Evolutionary conservation across 2,329 filamentous ascomycete species (phyloP), one percentile per base, ranked within the genome.

Genomic region (Gyromitra esculenta): DNA sequence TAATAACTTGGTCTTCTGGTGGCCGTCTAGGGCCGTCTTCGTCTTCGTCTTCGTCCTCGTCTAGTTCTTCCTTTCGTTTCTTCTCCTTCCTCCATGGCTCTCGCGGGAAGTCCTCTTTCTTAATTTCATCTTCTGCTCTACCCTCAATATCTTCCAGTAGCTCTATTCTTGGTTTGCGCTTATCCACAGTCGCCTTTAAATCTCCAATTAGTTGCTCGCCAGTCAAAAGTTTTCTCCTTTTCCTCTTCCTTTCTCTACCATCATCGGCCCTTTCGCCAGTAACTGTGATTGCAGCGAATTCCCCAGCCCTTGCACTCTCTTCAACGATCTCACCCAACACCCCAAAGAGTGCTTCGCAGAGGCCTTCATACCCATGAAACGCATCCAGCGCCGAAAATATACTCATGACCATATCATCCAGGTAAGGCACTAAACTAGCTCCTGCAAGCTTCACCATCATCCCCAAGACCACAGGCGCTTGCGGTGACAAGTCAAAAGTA

Each of bases 401-500:
- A 0, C 93, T 95, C 3, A 91, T 91, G 1, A 98, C 90, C 0
- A 97, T 89, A 82, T 99, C 96, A 81, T 98, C 95, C 1, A 99
- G 86, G 81, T 94, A 97, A 0, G 94, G 94, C 9, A 99, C 87
- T 25, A 99, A 83, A 6, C 87, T 87, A 0, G 94, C 90, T 0
- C 96, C 96, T 18, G 94, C 93, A 13, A 99, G 87, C 35, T 89
- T 90, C 76, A 98, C 90, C 92, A 98, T 96, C 94, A 99, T 97
- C 5, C 91, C 88, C 63, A 99, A 84, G 1, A 98, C 96, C 80
- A 95, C 92, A 1, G 94, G 94, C 1, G 93, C 94, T 78, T 97
- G 92, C 0, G 95, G 94, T 0, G 94, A 95, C 67, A 98, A 91
- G 79, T 97, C 94, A 79, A 97, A 93, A 0, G 92, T 93, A 81